Evolutionary conservation across 2,329 filamentous ascomycete species (phyloP).

Genomic region (Colletotrichum tropicicola): DNA sequence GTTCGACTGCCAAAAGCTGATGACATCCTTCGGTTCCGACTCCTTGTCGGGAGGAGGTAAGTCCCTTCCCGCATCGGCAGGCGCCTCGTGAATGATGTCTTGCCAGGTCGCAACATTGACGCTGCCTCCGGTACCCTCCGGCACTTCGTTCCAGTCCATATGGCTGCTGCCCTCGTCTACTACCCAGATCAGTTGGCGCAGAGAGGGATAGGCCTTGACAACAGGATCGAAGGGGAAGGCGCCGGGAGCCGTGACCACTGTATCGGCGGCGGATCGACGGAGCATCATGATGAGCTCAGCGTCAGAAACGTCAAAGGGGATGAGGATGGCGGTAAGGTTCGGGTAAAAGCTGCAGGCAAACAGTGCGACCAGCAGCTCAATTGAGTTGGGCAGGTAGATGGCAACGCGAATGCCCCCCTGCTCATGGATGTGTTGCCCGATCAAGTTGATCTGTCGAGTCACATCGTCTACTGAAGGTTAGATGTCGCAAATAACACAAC

Average conservation of each 20-base stretch:
- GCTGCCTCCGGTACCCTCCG: slow-evolving; percentile 76
- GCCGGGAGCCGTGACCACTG: slow-evolving; percentile 85
- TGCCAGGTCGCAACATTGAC: slow-evolving; percentile 93
- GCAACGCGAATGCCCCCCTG: slow-evolving; percentile 81
- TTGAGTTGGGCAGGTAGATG: slow-evolving; percentile 90
- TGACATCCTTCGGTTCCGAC: slow-evolving; percentile 60
- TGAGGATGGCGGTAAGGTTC: slow-evolving; percentile 81
- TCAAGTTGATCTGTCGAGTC: slow-evolving; percentile 85
- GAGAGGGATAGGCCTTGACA: slow-evolving; percentile 71
- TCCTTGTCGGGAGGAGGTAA: slow-evolving; percentile 71
- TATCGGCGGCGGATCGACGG: slow-evolving; percentile 77
- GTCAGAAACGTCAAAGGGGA: slow-evolving; percentile 83
- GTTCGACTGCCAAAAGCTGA: slow-evolving; percentile 73
- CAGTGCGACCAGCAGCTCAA: slow-evolving; percentile 83
- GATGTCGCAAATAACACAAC: not conserved
- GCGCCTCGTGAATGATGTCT: slow-evolving; percentile 80
- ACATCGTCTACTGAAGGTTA: slow-evolving; percentile 65
- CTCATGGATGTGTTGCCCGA: slow-evolving; percentile 80
- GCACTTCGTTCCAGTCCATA: slow-evolving; percentile 94
- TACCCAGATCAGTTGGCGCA: slow-evolving; percentile 89
- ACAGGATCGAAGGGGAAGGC: slow-evolving; percentile 83
- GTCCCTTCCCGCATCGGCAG: slow-evolving; percentile 64
- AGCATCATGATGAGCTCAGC: slow-evolving; percentile 77
- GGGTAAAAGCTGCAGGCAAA: slow-evolving; percentile 90
- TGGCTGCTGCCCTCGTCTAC: slow-evolving; percentile 90